These are phyloP conservation scores for Plasmodium fragile DNA, from an alignment of 169 alveolate species.

Conservation along the genomic window DNA sequence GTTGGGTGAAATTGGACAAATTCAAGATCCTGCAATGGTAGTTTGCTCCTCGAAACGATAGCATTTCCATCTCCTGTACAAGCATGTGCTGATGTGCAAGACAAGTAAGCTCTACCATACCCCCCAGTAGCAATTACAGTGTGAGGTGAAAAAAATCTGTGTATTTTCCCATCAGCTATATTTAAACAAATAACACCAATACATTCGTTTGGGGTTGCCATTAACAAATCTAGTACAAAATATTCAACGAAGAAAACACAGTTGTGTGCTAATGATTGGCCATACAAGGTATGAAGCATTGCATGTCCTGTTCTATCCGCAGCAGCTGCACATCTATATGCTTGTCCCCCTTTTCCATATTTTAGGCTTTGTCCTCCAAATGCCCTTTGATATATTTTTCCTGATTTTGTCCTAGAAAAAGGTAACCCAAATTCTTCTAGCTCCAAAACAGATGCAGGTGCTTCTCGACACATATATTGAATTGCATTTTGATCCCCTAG, in stretches of 20 bases:
- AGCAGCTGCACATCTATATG: slow-evolving; percentile 98
- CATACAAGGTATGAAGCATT: slow-evolving; percentile 97
- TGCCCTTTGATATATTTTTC: slow-evolving; percentile 96
- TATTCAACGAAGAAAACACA: slow-evolving; percentile 97
- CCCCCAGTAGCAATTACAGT: slow-evolving; percentile 99
- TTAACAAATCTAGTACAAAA: slow-evolving; percentile 95
- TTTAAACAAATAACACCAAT: slow-evolving; percentile 95
- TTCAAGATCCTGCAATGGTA: slow-evolving; percentile 97
- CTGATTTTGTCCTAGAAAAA: slow-evolving; percentile 96
- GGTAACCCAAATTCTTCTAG: slow-evolving; percentile 97
- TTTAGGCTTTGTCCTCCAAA: slow-evolving; percentile 98
- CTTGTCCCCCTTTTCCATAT: slow-evolving; percentile 98
- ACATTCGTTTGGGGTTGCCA: slow-evolving; percentile 91
- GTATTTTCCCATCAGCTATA: slow-evolving; percentile 97
- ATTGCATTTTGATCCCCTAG: slow-evolving; percentile 99
- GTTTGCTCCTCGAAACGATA: slow-evolving; percentile 93
- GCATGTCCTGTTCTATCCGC: slow-evolving; percentile 99
- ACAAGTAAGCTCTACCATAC: slow-evolving; percentile 97
- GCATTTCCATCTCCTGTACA: slow-evolving; percentile 99
- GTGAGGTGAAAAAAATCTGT: slow-evolving; percentile 95
- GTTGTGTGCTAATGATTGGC: slow-evolving; percentile 92
- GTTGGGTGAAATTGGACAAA: slow-evolving; percentile 99
- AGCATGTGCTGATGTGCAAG: slow-evolving; percentile 99
- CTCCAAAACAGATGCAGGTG: slow-evolving; percentile 96
- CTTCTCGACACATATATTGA: slow-evolving; percentile 97